These are phyloP conservation scores for Hymenoscyphus occultus DNA, from an alignment of 2,329 filamentous ascomycete species.

Conservation along the genomic window DNA sequence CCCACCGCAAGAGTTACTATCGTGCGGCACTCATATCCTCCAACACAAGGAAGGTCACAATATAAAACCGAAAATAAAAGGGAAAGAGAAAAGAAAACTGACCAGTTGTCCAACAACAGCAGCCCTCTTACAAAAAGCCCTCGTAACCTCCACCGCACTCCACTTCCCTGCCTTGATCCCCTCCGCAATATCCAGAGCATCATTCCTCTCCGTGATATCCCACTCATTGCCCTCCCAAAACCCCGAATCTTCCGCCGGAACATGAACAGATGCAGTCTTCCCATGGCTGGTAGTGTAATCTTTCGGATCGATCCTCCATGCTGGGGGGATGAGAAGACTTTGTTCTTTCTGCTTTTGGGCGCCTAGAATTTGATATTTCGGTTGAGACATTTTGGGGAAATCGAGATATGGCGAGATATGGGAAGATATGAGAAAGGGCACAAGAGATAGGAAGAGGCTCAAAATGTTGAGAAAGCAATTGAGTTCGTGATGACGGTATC, in stretches of 20 bases:
- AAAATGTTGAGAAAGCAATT: no score
- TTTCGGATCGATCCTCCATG: background rate
- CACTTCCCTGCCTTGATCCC: slow-evolving; percentile 23
- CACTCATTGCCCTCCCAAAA: slow-evolving; percentile 22
- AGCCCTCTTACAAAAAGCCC: slow-evolving; percentile 50
- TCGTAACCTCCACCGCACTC: slow-evolving; percentile 40
- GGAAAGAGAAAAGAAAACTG: background rate
- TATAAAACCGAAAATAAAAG: background rate
- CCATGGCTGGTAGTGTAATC: background rate
- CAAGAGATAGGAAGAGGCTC: background rate
- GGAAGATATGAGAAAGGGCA: background rate
- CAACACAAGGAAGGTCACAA: background rate
- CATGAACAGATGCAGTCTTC: background rate
- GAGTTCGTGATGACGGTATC: no score
- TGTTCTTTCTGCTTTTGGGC: background rate
- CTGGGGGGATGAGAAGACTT: background rate
- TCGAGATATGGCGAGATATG: background rate
- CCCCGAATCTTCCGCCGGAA: background rate
- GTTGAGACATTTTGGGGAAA: background rate
- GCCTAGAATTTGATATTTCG: background rate
- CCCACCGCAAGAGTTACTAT: no score
- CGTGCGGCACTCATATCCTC: no score
- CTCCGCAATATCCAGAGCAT: slow-evolving; percentile 31
- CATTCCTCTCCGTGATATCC: slow-evolving; percentile 32
- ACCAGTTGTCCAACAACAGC: slow-evolving; percentile 48